Percentiles rank a stretch among this genome's conserved stretches.
These are phyloP conservation scores for Pythium sp. DNA, from an alignment of 352 stramenopile genomes.

Conservation along the genomic window DNA sequence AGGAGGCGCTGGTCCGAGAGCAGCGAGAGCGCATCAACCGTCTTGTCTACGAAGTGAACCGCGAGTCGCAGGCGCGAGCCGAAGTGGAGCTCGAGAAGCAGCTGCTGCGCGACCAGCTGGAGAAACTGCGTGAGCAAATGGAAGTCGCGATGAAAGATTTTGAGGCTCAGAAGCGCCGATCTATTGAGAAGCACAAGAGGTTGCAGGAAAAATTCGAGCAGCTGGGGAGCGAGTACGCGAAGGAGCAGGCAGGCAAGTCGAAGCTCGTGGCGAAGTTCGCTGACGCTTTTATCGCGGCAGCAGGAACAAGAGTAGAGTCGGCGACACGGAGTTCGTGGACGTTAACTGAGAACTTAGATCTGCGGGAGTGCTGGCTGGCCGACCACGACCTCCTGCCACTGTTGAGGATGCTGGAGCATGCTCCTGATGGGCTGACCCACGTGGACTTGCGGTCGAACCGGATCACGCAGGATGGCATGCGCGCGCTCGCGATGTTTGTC, in stretches of 20 bases:
- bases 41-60: constrained; percentile 48
- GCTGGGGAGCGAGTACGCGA: constrained; percentile 39
- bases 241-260: constrained; percentile 41
- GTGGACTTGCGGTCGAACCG: constrained; percentile 65
- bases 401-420: constrained; percentile 35
- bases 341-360: constrained; percentile 27
- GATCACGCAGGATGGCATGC: constrained; percentile 50
- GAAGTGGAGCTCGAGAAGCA: constrained; percentile 51
- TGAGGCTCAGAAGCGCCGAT: constrained; percentile 31
- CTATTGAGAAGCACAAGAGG: constrained; percentile 33
- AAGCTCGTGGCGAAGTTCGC: constrained; percentile 41
- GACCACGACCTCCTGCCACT: constrained; percentile 50
- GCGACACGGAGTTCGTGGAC: constrained; percentile 13
- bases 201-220: constrained; percentile 29
- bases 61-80: constrained; percentile 42
- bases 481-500: constrained; percentile 31
- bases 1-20: constrained; percentile 36
- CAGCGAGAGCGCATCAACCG: constrained; percentile 57
- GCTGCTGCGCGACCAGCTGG: constrained; percentile 41
- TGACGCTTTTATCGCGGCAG: constrained; percentile 22
- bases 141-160: constrained; percentile 32
- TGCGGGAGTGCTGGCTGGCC: constrained; percentile 48
- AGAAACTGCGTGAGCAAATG: constrained; percentile 35
- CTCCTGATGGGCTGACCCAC: constrained; percentile 18
- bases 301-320: not conserved